Base-by-base conservation (phyloP, 2,329 filamentous ascomycete genomes). In the Trichoderma breve region DNA sequence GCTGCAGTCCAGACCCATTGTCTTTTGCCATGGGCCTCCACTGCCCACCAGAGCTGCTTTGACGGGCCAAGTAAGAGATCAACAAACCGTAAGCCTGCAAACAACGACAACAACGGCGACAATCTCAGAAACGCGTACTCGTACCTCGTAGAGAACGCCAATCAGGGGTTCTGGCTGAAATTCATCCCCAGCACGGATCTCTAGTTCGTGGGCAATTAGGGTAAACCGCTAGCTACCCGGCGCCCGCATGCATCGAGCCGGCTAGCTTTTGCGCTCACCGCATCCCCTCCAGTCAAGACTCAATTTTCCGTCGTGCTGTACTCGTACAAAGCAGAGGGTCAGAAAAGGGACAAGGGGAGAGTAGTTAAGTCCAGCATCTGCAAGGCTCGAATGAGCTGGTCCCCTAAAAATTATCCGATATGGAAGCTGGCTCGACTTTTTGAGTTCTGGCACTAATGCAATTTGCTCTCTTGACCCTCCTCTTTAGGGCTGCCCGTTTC, bases 241-340 rank as follows among this genome's bases (percentile, higher is more conserved):
- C 66, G 66, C 66, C 66, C 66, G 57, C 66, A 57, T 69, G 66
- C 53, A 68, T 55, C 39, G 14, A 69, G 36, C 66, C 66, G 57
- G 36, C 66, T 61, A 69, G 39, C 53, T 51, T 67, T 69, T 69
- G 66, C 66, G 66, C 66, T 69, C 66, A 69, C 66, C 66, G 66
- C 66, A 66, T 55, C 43, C 28, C 39, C 55, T 47, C 24, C n/a
- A 39, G 58, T 36, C 18, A 57, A 61, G 66, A 62, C 66, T 69
- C 66, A 69, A 69, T 61, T 61, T 69, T 62, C 66, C 66, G 66
- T 69, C 66, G 66, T 53, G 55, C 28, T 34, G n/a, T 24, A 24
- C 24, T 24, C 24, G 24, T 14, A 34, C 11, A 53, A 6, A 14
- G 15, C 24, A 28, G 12, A 21, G 30, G 34, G 53, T 12, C 5